Base-by-base conservation (phyloP, 805 yeast species). In the Maudiozyma pseudohumilis region DNA sequence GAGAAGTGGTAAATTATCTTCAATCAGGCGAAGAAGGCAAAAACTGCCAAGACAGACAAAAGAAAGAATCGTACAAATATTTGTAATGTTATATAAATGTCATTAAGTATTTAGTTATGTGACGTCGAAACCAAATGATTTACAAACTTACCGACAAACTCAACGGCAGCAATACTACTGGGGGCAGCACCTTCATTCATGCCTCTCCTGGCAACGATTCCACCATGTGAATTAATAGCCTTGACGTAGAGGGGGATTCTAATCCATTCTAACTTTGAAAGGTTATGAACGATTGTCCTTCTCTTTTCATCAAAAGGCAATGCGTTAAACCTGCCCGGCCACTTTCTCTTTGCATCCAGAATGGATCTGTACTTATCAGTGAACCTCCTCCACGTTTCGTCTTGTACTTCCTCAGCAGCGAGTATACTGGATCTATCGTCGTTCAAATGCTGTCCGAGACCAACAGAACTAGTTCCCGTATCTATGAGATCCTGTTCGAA, bases 141-240 rank as follows among this genome's bases (percentile, higher is more conserved):
- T 4, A 46, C 42, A 29, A 57, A 40, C 28, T 53, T 49, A 7
- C 54, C 51, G 2, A 51, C 47, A 31, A 57, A 53, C 40, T 54
- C 53, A 6, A 57, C 46, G 15, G 56, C 44, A 2, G 60, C 56
- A 3, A 48, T 32, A 31, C 59, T 49, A 10, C 55, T 49, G 15
- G 50, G 44, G 5, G 52, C 40, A 1, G 55, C 44, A 2, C 44
- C 64, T 24, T 59, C 54, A 18, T 46, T 31, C 2, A 75, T 61
- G 0, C 87, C 87, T 40, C 77, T 67, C 44, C 97, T 68, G 13
- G 89, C 85, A 13, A 86, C 82, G 37, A 89, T 83, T 4, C 82
- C 83, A 41, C 82, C 95, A 53, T 88, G 97, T 0, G 96, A 77
- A 56, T 87, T 86, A 51, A 80, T 65, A 13, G 80, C 70, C 44